A percentile compares a stretch with the other conserved stretches of the same genome.
Conservation (phyloP, 75 land plant species). For the Adiantum capillusveneris region DNA sequence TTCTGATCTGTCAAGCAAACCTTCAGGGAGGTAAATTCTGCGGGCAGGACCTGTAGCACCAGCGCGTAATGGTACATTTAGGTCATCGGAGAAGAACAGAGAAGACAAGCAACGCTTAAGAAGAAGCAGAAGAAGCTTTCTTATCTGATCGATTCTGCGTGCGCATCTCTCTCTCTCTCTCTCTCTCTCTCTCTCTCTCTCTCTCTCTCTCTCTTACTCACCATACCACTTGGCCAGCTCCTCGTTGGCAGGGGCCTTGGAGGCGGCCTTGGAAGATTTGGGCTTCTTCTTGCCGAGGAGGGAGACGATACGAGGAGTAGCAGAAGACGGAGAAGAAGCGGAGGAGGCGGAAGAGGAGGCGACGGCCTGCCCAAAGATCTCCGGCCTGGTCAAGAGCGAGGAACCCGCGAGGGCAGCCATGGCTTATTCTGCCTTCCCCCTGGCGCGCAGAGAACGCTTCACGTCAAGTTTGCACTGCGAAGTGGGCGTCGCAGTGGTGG, state of each 20-base stretch:
- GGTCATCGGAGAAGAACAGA: neutral
- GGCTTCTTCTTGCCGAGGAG: conserved; percentile 75
- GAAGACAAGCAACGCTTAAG: too few species aligned
- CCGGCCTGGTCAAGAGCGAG: conserved; percentile 41
- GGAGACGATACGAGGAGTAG: conserved; percentile 44
- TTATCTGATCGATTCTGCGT: too few species aligned
- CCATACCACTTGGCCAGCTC: conserved; percentile 99
- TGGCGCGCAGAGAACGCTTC: too few species aligned
- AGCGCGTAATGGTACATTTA: too few species aligned
- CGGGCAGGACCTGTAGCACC: conserved; percentile 71
- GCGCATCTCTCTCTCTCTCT: too few species aligned
- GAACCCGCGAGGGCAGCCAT: conserved; percentile 67
- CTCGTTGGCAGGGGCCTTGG: conserved; percentile 49
- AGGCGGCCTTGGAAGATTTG: conserved; percentile 30
- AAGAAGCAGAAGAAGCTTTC: too few species aligned
- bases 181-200: too few species aligned
- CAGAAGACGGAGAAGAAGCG: conserved; percentile 15
- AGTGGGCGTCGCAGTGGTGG: too few species aligned
- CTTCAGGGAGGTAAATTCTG: conserved; percentile 94
- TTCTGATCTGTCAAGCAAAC: conserved; percentile 75
- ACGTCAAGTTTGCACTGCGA: too few species aligned
- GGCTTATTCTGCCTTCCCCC: neutral
- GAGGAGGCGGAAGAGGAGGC: conserved; percentile 26
- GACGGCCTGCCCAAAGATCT: conserved; percentile 63
- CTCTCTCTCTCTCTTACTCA: conserved; percentile 29